Evolutionary conservation across 352 stramenopile species (phyloP).

Genomic region (Pythium oligandrum): DNA sequence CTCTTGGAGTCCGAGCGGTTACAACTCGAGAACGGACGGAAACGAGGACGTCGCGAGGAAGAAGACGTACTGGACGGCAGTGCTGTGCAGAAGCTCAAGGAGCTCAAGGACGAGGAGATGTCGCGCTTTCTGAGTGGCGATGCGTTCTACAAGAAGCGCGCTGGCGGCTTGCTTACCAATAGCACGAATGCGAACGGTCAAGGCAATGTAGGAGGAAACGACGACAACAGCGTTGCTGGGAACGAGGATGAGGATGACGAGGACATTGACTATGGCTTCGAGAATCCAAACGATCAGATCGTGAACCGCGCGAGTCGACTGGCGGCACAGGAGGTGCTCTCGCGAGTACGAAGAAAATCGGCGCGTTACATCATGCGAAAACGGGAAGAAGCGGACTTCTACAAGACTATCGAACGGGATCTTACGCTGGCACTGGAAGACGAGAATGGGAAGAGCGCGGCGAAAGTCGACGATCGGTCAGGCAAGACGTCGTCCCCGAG

Average conservation of each 20-base stretch:
- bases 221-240: conserved; percentile 11
- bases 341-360: conserved; percentile 67
- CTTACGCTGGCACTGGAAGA: conserved; percentile 73
- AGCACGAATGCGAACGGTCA: not conserved
- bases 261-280: conserved; percentile 80
- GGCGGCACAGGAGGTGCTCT: conserved; percentile 62
- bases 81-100: conserved; percentile 43
- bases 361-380: conserved; percentile 76
- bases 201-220: conserved; percentile 5
- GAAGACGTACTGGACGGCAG: conserved; percentile 33
- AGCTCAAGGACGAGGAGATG: conserved; percentile 74
- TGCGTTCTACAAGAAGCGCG: conserved; percentile 59
- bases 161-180: conserved; percentile 29
- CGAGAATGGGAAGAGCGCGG: conserved; percentile 25
- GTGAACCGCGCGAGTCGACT: conserved; percentile 71
- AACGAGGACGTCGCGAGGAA: conserved; percentile 27
- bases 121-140: conserved; percentile 64
- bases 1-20: conserved; percentile 76
- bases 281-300: conserved; percentile 79
- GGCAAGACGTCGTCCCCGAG: too few species aligned
- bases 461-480: conserved; percentile 6
- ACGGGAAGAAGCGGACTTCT: conserved; percentile 67
- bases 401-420: conserved; percentile 84
- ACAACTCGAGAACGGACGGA: conserved; percentile 38
- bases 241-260: conserved; percentile 35